Percentiles rank a stretch among this genome's conserved stretches.
phyloP scores from a whole-genome alignment of 1,139 yeast genomes.

The Pichia sp. region DNA sequence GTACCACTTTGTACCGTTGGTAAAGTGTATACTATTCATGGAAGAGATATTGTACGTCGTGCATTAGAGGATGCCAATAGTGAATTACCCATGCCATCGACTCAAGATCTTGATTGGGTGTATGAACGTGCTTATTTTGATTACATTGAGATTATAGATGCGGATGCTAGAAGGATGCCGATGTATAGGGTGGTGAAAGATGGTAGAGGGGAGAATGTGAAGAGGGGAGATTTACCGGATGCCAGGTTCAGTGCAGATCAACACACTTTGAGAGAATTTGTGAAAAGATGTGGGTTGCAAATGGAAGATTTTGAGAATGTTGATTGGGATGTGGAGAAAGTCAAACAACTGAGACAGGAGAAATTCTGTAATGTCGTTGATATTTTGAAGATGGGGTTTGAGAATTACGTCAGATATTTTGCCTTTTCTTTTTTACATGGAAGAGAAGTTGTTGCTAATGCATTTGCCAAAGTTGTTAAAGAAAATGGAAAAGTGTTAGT shows the following conservation, averaged over 20 bases:
- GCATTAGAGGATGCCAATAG: no score
- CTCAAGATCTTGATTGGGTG: slow-evolving; percentile 24
- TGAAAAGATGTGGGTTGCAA: slow-evolving; percentile 68
- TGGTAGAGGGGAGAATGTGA: no score
- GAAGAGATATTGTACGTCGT: slow-evolving; percentile 39
- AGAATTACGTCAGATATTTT: slow-evolving; percentile 55
- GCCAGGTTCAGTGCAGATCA: no score
- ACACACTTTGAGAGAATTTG: no score
- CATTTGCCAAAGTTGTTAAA: not conserved
- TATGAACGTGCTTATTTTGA: slow-evolving; percentile 75
- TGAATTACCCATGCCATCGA: no score
- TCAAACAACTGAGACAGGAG: slow-evolving; percentile 41
- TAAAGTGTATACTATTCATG: slow-evolving; percentile 82
- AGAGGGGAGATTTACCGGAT: no score
- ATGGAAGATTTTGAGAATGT: slow-evolving; percentile 34
- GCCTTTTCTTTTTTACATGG: slow-evolving; percentile 92
- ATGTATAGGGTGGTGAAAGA: no score
- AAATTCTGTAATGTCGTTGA: slow-evolving; percentile 63
- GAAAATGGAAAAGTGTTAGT: slow-evolving; percentile 39
- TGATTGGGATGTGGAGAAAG: slow-evolving; percentile 32
- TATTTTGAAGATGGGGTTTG: slow-evolving; percentile 74
- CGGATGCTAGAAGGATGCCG: no score
- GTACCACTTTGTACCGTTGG: slow-evolving; percentile 84
- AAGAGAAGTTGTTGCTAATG: slow-evolving; percentile 31
- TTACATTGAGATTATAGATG: slow-evolving; percentile 86